phyloP scores from a whole-genome alignment of 164 flowering plant species.

The Brasenia schreberi region DNA sequence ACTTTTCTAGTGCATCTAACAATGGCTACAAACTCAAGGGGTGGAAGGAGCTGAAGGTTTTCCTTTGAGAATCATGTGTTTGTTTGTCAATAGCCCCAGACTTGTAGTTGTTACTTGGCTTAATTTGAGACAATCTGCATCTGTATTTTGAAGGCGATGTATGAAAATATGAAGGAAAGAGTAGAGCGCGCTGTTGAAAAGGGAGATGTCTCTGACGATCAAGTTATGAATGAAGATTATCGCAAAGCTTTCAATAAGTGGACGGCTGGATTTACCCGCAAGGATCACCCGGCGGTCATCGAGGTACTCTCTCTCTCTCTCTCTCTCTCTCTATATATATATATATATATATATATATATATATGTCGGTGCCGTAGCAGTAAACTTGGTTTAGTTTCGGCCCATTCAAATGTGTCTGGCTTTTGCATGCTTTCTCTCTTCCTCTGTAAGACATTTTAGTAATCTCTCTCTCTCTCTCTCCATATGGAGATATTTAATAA shows the following conservation, averaged over 20 bases:
- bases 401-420: no score
- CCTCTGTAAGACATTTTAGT: no score
- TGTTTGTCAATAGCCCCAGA: neutral
- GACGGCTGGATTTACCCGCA: slow-evolving; percentile 20
- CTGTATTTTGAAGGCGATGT: slow-evolving; percentile 3
- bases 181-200: slow-evolving; percentile 17
- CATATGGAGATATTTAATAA: no score
- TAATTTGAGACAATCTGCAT: no score
- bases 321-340: neutral
- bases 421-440: no score
- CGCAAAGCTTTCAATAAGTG: slow-evolving; percentile 18
- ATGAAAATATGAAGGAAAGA: slow-evolving; percentile 21
- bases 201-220: slow-evolving; percentile 14
- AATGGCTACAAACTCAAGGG: neutral
- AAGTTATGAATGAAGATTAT: slow-evolving; percentile 10
- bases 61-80: neutral
- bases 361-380: no score
- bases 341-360: no score
- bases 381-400: no score
- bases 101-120: neutral
- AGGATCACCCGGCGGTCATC: slow-evolving; percentile 26
- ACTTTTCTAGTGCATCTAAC: slow-evolving; percentile 4
- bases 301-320: slow-evolving; percentile 13
- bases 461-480: no score
- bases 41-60: slow-evolving; percentile 12